These are phyloP conservation scores for Salix koriyanagi DNA, from an alignment of 345 rosid genomes.

Conservation along the genomic window DNA sequence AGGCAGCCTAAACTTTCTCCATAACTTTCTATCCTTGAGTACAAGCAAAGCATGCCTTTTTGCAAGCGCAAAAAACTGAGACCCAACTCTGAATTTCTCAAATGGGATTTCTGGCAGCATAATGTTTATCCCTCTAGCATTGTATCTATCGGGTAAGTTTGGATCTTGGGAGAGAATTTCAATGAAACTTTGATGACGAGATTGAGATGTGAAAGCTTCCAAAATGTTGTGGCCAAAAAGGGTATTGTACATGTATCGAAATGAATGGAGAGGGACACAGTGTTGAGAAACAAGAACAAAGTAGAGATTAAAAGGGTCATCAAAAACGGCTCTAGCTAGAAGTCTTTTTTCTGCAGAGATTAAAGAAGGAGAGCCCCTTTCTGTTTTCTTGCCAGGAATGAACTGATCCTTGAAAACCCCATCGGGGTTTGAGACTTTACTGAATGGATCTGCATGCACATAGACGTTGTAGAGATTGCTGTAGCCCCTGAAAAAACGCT, in stretches of 20 bases:
- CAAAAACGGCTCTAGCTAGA: conserved; percentile 66
- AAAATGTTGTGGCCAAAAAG: conserved; percentile 40
- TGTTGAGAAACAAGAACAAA: conserved; percentile 76
- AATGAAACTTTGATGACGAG: conserved; percentile 50
- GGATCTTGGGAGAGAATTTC: conserved; percentile 67
- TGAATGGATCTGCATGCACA: conserved; percentile 72
- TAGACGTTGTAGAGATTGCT: conserved; percentile 57
- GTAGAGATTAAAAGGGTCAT: conserved; percentile 73
- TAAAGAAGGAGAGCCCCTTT: conserved; percentile 62
- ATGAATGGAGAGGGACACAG: conserved; percentile 85
- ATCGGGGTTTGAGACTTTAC: conserved; percentile 19
- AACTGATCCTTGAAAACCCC: conserved; percentile 41
- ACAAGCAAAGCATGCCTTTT: conserved; percentile 68
- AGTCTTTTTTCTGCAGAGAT: conserved; percentile 76
- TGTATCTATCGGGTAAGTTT: conserved; percentile 53
- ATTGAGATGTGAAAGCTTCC: conserved; percentile 33
- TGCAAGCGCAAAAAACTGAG: conserved; percentile 76
- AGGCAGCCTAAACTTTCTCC: conserved; percentile 72
- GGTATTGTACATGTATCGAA: conserved; percentile 49
- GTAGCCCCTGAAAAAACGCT: conserved; percentile 56
- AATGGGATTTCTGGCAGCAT: conserved; percentile 70
- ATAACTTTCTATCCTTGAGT: conserved; percentile 52
- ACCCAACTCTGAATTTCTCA: conserved; percentile 66
- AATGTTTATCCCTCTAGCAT: conserved; percentile 50
- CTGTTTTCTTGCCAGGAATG: conserved; percentile 56